These are phyloP conservation scores for Bipolaris bicolor DNA, from an alignment of 2,329 filamentous ascomycete species.

Conservation along the genomic window DNA sequence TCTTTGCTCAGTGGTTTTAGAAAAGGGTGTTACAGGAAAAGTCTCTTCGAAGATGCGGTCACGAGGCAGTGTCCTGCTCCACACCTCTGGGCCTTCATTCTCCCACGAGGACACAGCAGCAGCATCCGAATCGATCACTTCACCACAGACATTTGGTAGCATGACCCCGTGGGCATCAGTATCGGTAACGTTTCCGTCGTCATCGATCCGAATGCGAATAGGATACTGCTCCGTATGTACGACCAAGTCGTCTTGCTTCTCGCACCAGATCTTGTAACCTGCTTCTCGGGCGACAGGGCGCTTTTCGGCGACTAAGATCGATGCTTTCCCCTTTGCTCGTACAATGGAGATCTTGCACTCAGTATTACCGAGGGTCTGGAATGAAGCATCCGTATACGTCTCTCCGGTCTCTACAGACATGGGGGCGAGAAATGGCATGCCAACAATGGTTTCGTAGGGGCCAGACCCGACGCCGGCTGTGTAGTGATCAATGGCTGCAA, in stretches of 20 bases:
- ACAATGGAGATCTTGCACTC: slow-evolving; percentile 9
- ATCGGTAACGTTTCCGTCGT: slow-evolving; percentile 7
- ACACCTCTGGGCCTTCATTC: too few species aligned
- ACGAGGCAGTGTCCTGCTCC: too few species aligned
- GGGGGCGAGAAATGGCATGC: slow-evolving; percentile 1
- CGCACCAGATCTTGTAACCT: slow-evolving; percentile 17
- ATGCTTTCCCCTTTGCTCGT: slow-evolving; percentile 23
- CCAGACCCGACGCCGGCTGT: neutral
- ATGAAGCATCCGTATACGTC: slow-evolving; percentile 12
- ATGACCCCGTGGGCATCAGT: neutral
- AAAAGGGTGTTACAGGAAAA: too few species aligned
- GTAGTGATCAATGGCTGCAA: slow-evolving; percentile 20
- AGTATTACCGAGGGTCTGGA: slow-evolving; percentile 19
- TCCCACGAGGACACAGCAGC: too few species aligned
- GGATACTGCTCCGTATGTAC: slow-evolving; percentile 24
- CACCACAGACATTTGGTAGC: slow-evolving; percentile 21
- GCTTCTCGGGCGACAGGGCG: slow-evolving; percentile 8
- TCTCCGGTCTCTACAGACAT: neutral
- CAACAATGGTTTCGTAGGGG: slow-evolving; percentile 11
- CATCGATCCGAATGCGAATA: slow-evolving; percentile 11
- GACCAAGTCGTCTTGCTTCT: slow-evolving; percentile 14
- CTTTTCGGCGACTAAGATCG: slow-evolving; percentile 15
- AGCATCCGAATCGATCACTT: neutral
- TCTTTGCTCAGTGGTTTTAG: too few species aligned
- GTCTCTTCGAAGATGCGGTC: too few species aligned